These are phyloP conservation scores for Grigorovia transvaalensis DNA, from an alignment of 805 yeast genomes.

Conservation along the genomic window DNA sequence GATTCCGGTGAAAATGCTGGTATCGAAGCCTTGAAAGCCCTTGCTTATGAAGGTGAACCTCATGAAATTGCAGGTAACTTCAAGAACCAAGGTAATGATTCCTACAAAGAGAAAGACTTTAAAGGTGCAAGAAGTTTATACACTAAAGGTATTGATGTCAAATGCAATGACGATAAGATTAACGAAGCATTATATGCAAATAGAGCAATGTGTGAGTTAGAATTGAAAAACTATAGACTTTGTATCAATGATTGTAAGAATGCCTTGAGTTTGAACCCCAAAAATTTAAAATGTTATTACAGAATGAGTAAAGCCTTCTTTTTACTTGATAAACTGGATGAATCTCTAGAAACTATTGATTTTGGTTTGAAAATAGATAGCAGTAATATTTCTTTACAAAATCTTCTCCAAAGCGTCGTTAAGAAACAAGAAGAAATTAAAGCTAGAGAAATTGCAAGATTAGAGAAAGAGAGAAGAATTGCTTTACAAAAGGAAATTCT, in stretches of 20 bases:
- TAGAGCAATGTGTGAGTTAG: constrained; percentile 87
- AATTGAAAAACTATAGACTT: constrained; percentile 69
- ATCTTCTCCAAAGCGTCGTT: constrained; percentile 34
- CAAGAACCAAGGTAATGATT: constrained; percentile 87
- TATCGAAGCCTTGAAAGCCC: constrained; percentile 79
- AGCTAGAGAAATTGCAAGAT: constrained; percentile 20
- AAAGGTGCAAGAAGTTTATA: constrained; percentile 70
- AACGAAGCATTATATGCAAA: constrained; percentile 61
- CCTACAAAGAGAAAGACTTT: constrained; percentile 61
- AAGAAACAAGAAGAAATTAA: constrained; percentile 30
- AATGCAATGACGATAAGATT: constrained; percentile 45
- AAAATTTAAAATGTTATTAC: constrained; percentile 72
- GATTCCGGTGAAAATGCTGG: constrained; percentile 65
- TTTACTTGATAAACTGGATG: constrained; percentile 56
- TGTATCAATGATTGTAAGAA: constrained; percentile 79
- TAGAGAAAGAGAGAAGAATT: constrained; percentile 22
- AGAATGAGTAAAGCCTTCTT: constrained; percentile 77
- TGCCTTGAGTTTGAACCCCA: constrained; percentile 55
- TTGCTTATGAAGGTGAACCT: constrained; percentile 94
- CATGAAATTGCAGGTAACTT: constrained; percentile 83
- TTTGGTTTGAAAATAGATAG: constrained; percentile 58
- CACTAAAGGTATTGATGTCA: constrained; percentile 66
- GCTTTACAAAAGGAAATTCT: constrained; percentile 36
- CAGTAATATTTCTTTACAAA: constrained; percentile 45
- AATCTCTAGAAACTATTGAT: constrained; percentile 53